A percentile compares a stretch with the other conserved stretches of the same genome.
These are phyloP conservation scores for Epichloe festucae DNA, from an alignment of 2,329 filamentous ascomycete genomes.

Conservation along the genomic window DNA sequence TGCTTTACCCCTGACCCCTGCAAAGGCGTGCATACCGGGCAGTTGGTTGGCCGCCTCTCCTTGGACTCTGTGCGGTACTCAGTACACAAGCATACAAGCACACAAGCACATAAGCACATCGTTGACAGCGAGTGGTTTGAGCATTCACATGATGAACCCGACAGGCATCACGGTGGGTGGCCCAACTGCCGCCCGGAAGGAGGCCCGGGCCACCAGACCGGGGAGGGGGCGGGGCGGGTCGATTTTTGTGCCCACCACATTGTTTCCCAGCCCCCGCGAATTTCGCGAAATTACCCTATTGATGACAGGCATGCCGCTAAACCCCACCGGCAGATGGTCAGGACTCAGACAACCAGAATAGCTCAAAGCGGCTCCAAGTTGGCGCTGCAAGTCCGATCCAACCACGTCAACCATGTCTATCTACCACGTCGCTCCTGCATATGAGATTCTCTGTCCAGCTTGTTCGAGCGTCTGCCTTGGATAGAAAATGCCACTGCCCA, in stretches of 20 bases:
- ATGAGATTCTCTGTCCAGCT: neutral
- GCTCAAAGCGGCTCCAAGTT: neutral
- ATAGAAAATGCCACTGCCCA: neutral
- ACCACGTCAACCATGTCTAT: neutral
- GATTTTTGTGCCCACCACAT: too few species aligned
- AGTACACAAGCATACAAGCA: too few species aligned
- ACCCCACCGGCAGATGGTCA: neutral
- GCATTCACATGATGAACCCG: neutral
- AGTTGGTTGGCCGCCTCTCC: slow-evolving; percentile 4
- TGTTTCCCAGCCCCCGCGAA: too few species aligned
- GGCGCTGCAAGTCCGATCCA: neutral
- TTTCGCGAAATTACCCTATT: too few species aligned
- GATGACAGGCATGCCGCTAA: neutral
- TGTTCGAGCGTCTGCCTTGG: neutral
- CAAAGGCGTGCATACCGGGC: slow-evolving; percentile 1
- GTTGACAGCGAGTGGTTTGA: slow-evolving; percentile 3
- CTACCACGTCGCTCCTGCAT: neutral
- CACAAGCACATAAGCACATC: neutral
- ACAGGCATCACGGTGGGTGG: neutral
- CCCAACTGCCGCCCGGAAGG: too few species aligned
- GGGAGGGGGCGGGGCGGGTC: too few species aligned
- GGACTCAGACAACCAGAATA: neutral
- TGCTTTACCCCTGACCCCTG: neutral
- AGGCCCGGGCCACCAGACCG: too few species aligned
- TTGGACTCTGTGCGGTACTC: too few species aligned